Base-by-base conservation (phyloP, 306 rosid species). In the Trifolium dubium region DNA sequence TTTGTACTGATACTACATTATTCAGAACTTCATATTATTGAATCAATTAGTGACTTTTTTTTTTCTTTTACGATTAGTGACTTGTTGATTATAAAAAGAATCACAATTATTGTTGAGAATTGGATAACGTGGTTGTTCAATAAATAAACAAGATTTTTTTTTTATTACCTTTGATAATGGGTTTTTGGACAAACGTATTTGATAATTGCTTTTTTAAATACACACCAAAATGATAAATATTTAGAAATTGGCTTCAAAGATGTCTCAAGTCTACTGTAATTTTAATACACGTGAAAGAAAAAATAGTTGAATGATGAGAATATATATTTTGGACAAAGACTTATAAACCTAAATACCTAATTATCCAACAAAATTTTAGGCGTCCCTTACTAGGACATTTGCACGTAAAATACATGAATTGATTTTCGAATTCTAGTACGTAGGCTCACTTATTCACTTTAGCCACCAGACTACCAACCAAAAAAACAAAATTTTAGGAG, bases 21-120 rank as follows among this genome's bases (percentile, higher is more conserved):
- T 81, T 64, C 72, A 8, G 1, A 64, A 55, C 14, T 51, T 62
- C 7, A 23, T 56, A 65, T 66, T n/a, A 67, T 72, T 67, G 12
- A 72, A 60, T 47, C 56, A 51, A 76, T 44, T 34, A 61, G 40
- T 66, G 14, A 23, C 23, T 23, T 23, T 23, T 23, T 23, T 23
- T 23, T 23, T 23, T 23, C 23, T 23, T 23, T 23, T 23, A 23
- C 23, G 23, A 23, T 23, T 23, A 23, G 23, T 23, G 23, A 23
- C 1, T 23, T 23, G 23, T 23, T 23, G 23, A 23, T 23, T 23
- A 23, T 23, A 23, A 23, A 72, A 46, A 66, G 72, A 67, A 82
- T 82, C 85, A 50, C 79, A 82, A 82, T 72, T 72, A 77, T 82
- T 77, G 79, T 67, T 64, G 29, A 76, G 53, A 58, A 59, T 65